A percentile compares a stretch with the other conserved stretches of the same genome.
Conservation (phyloP, 1,139 yeast genomes). For the Saccharomyces hybrid region DNA sequence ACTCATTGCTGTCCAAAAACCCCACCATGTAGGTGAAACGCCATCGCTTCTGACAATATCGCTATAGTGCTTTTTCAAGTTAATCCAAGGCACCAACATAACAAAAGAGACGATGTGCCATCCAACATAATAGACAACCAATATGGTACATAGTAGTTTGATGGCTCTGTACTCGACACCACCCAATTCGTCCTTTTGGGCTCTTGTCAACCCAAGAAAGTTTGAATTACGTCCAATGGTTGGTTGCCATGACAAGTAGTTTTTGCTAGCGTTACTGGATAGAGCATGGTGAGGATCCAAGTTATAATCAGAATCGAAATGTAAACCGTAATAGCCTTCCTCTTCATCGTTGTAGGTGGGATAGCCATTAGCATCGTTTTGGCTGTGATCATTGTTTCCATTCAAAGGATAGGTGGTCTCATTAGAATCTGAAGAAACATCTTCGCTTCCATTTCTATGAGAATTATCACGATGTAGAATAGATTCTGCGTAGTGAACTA, state of each 20-base stretch:
- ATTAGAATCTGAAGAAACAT: not conserved
- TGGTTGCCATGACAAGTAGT: slow-evolving; percentile 84
- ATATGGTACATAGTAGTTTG: slow-evolving; percentile 62
- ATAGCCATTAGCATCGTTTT: not conserved
- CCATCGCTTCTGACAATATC: slow-evolving; percentile 45
- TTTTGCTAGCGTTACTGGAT: slow-evolving; percentile 42
- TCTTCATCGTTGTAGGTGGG: slow-evolving; percentile 13
- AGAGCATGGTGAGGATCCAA: slow-evolving; percentile 13
- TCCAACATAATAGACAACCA: slow-evolving; percentile 64
- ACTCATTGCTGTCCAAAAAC: slow-evolving; percentile 69
- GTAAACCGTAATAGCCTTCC: slow-evolving; percentile 20
- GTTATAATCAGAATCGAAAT: slow-evolving; percentile 17
- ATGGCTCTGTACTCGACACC: slow-evolving; percentile 95
- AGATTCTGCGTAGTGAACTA: slow-evolving; percentile 5
- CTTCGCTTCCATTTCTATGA: not conserved
- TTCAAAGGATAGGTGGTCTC: not conserved
- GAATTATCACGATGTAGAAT: slow-evolving; percentile 5
- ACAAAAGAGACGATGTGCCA: slow-evolving; percentile 57
- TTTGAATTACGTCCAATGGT: slow-evolving; percentile 89
- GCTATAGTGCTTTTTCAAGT: slow-evolving; percentile 37
- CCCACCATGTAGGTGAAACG: slow-evolving; percentile 84
- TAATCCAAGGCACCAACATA: slow-evolving; percentile 63
- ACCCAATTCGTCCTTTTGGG: slow-evolving; percentile 88
- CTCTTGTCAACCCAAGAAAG: slow-evolving; percentile 71
- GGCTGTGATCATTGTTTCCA: not conserved